Evolutionary conservation across 768 basidiomycete genomes (phyloP).

Genomic region (Lactarius indigo): DNA sequence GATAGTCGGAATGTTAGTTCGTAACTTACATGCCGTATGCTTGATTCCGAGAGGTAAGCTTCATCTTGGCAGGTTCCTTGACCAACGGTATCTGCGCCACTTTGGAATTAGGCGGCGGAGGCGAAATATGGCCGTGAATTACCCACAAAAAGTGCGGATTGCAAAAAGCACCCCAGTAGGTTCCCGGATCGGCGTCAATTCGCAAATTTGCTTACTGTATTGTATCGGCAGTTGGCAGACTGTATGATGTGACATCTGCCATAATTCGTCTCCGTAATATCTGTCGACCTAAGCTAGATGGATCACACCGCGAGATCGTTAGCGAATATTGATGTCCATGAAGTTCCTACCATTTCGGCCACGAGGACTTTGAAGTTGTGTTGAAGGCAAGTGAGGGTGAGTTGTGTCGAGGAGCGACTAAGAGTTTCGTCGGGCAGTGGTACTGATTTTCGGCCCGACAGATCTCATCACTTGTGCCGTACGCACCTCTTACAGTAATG

Average conservation of each 20-base stretch:
- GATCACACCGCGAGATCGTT: neutral
- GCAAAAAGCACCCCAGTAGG: neutral
- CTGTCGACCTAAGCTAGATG: neutral
- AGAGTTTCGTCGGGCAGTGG: conserved; percentile 2
- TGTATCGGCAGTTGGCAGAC: neutral
- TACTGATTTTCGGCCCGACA: neutral
- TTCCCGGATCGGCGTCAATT: neutral
- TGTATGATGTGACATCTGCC: neutral
- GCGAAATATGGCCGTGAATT: neutral
- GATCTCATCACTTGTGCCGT: neutral
- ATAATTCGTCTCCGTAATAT: neutral
- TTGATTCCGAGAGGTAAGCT: neutral
- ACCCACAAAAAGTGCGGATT: neutral
- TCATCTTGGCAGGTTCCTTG: neutral
- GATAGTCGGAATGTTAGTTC: neutral
- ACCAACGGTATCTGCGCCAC: neutral
- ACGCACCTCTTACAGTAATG: neutral
- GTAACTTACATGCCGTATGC: neutral
- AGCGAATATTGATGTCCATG: neutral
- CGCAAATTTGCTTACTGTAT: neutral
- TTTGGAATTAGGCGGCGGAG: neutral
- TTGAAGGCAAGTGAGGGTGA: neutral
- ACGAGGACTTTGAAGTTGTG: neutral
- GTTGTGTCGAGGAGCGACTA: neutral
- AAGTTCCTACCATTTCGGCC: neutral